Conservation (phyloP, 1,284 basidiomycete species). For the Microbotryum scabiosae region DNA sequence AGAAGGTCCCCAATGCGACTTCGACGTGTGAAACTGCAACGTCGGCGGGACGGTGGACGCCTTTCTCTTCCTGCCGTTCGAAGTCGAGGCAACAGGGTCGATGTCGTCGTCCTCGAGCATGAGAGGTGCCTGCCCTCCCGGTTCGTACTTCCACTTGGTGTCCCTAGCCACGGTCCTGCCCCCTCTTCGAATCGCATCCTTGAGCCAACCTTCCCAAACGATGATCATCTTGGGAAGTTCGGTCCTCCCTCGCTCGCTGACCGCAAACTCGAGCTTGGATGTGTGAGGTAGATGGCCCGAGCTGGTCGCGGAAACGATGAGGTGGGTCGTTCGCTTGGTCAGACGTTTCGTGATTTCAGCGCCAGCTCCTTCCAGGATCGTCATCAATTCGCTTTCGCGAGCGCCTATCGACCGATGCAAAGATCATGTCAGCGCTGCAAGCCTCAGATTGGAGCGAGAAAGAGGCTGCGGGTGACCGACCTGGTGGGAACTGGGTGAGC, state of each 20-base stretch:
- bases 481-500: conserved; percentile 44
- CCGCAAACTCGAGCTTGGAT: not conserved
- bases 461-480: conserved; percentile 1
- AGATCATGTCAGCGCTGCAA: not conserved
- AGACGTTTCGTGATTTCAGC: conserved; percentile 21
- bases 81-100: no score
- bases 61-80: no score
- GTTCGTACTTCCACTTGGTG: conserved; percentile 4
- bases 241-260: not conserved
- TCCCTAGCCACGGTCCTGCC: not conserved
- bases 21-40: no score
- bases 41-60: no score
- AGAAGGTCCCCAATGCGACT: no score
- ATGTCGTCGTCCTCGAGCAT: no score
- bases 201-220: conserved; percentile 29
- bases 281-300: conserved; percentile 19
- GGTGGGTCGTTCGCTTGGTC: conserved; percentile 18
- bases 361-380: conserved; percentile 18
- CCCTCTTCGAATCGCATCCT: conserved; percentile 12
- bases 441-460: not conserved
- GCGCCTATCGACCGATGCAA: conserved; percentile 13
- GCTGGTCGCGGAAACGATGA: conserved; percentile 32
- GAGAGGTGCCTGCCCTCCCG: conserved; percentile 3
- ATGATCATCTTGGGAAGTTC: conserved; percentile 3
- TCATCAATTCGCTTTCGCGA: not conserved